phyloP scores from a whole-genome alignment of 345 rosid species.

The Pistacia integerrima region DNA sequence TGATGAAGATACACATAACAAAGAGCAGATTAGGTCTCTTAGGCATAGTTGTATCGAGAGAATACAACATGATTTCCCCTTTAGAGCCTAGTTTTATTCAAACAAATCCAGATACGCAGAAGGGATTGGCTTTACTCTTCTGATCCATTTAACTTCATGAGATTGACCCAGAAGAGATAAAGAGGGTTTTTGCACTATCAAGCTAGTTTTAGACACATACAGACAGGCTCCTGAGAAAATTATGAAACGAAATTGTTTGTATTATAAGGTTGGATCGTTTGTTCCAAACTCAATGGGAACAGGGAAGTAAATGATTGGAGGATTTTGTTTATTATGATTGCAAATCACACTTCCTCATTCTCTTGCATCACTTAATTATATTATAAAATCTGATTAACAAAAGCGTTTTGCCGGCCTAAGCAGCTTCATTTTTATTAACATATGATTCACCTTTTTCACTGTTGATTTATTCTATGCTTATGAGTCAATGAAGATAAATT shows the following conservation, averaged over 20 bases:
- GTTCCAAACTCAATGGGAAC: not conserved
- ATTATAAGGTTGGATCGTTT: not conserved
- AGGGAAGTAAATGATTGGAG: not conserved
- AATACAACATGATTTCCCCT: not conserved
- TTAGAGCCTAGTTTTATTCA: not conserved
- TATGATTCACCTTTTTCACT: no score
- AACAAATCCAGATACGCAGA: not conserved
- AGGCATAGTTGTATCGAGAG: not conserved
- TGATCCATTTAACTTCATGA: not conserved
- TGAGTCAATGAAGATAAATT: not conserved
- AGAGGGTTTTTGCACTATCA: not conserved
- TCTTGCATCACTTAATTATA: not conserved
- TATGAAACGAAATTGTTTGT: not conserved
- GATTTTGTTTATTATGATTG: not conserved
- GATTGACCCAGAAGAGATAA: not conserved
- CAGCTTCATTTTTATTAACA: not conserved
- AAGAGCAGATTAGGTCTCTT: not conserved
- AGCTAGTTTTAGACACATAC: not conserved
- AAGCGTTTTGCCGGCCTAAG: not conserved
- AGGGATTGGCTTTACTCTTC: not conserved
- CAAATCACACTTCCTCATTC: not conserved
- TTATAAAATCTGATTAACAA: not conserved
- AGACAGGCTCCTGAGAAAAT: slow-evolving; percentile 4
- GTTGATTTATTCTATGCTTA: no score
- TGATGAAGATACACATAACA: slow-evolving; percentile 19